Percentiles rank a stretch among this genome's conserved stretches.
Evolutionary conservation across 345 rosid species (phyloP).

Genomic region (Citrus reticulata): DNA sequence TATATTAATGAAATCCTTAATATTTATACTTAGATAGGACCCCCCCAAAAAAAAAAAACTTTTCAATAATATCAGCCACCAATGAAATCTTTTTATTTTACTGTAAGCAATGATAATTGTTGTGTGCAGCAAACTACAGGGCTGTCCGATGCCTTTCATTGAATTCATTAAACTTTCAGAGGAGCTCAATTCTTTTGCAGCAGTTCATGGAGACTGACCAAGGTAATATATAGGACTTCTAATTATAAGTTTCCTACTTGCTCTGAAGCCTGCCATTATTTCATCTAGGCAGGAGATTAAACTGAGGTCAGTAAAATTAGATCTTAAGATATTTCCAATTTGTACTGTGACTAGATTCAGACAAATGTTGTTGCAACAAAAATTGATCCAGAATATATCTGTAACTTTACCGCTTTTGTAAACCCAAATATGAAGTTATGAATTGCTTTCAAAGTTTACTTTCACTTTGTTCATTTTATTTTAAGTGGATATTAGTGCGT

Average conservation of each 20-base stretch:
- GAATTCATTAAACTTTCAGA: conserved; percentile 70
- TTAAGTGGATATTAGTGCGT: conserved; percentile 17
- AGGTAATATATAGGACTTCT: conserved; percentile 36
- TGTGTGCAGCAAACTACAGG: conserved; percentile 71
- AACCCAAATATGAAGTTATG: not conserved
- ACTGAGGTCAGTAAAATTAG: not conserved
- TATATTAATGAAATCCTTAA: not conserved
- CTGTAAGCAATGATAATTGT: not conserved
- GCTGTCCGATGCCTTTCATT: conserved; percentile 87
- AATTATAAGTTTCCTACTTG: not conserved
- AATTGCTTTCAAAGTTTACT: not conserved
- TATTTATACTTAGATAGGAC: not conserved
- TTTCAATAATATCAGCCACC: not conserved
- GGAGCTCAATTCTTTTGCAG: conserved; percentile 70
- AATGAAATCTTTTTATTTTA: not conserved
- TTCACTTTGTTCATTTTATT: not conserved
- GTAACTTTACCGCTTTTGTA: not conserved
- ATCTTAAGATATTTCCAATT: not conserved
- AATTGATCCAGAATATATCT: not conserved
- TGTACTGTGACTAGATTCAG: not conserved
- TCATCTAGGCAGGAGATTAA: not conserved
- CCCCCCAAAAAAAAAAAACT: not conserved
- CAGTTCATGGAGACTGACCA: conserved; percentile 63
- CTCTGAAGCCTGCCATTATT: not conserved
- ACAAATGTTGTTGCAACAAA: not conserved